Evolutionary conservation across 2,329 filamentous ascomycete genomes (phyloP), one percentile per base, ranked within the genome.

Genomic region (Neopestalotiopsis clavispora): DNA sequence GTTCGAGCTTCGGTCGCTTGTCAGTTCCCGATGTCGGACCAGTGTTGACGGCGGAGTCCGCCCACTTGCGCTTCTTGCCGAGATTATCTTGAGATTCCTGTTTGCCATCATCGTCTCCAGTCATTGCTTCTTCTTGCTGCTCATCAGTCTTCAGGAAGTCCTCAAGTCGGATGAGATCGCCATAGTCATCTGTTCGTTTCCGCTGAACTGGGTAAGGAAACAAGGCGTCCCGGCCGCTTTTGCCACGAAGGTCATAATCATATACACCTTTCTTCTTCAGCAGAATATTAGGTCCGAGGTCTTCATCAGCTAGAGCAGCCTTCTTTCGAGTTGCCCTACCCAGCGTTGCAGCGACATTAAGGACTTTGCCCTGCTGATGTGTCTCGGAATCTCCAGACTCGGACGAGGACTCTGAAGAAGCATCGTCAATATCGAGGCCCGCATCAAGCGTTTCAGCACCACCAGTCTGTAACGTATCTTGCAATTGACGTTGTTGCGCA

Each of bases 51-150:
- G 83, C 85, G 28, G 89, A 82, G 70, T 97, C 94, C 72, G 95
- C 93, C 94, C 95, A 98, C 80, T 94, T 97, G 70, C 96, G 89
- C 82, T 99, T 99, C 83, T 95, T 95, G 20, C 95, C 96, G 23
- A 97, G 86, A 60, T 88, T 88, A 65, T 89, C 89, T 72, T 91
- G 85, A 40, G 82, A 81, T 34, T 85, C 84, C 13, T 80, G 80
- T 69, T 86, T 85, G 14, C 84, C 84, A 17, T 81, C 75, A 42
- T 86, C 84, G 23, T 83, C 84, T 68, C 89, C 83, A 63, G 91
- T 90, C 65, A 91, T 88, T 13, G 88, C 89, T 56, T 93, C 91
- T 32, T 90, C 87, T 69, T 97, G 94, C 68, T 94, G 91, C 80
- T 98, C 96, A 77, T 99, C 96, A 0, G 95, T 95, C 69, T 95